Base-by-base conservation (phyloP, 164 flowering plant genomes). In the Buxus sempervirens region DNA sequence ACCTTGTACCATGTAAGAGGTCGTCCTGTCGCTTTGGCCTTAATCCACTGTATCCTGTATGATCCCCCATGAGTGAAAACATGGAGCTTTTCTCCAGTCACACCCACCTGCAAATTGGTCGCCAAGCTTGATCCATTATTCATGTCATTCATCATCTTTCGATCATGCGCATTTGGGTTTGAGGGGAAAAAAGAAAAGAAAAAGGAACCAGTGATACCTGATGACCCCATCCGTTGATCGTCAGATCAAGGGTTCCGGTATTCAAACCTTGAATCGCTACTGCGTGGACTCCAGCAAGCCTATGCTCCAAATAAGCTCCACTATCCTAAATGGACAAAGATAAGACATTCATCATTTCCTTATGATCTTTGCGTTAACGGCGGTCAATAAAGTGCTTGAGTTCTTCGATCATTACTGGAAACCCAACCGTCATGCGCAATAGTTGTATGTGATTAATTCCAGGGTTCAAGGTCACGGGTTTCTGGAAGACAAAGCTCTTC, bases 1-100 rank as follows among this genome's bases (percentile, higher is more conserved):
- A 84, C 90, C 93, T 85, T 85, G 77, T 79, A 85, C 93, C 93
- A 86, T 23, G 89, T 77, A 4, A 84, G 57, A 36, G 84, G 70
- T 0, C 71, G 56, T 58, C 75, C 75, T 10, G 16, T 23, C 16
- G 72, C 78, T 0, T 57, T 32, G 28, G 69, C 74, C 18, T 70
- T 67, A 6, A 26, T 71, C 94, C 94, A 88, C n/a, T 76, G 36
- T 65, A 81, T 88, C 84, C 78, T 67, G 67, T 85, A 85, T 9
- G 75, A 70, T 63, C 96, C 96, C 36, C 72, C 82, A 28, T 85
- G 75, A 0, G 88, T 85, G 77, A 19, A 91, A 7, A 84, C 62
- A 9, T 66, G 41, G 13, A 58, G 45, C 62, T 76, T 82, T 72
- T 92, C 98, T 55, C 99, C 99, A 0, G 65, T 70, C 56, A 93